Conservation (phyloP, 768 basidiomycete genomes). For the Pleurotus pulmonarius region DNA sequence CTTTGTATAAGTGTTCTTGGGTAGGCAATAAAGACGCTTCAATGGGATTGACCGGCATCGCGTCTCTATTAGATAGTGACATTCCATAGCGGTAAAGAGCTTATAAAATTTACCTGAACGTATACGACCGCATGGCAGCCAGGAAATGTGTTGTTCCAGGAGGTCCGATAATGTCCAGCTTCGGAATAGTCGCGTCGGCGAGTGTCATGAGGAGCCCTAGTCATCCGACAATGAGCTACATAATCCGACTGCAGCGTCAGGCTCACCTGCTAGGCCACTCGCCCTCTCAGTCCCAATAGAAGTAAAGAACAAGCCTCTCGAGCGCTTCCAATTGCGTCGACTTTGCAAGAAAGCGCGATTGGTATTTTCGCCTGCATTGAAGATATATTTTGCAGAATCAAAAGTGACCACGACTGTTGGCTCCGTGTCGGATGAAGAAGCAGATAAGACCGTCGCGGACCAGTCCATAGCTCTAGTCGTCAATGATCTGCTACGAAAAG, state of each 20-base stretch:
- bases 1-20: constrained; percentile 49
- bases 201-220: constrained; percentile 76
- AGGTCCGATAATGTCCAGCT: constrained; percentile 68
- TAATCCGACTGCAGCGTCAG: no score
- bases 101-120: constrained; percentile 49
- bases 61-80: constrained; percentile 35
- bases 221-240: no score
- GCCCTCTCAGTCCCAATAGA: constrained; percentile 57
- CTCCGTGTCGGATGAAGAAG: constrained; percentile 72
- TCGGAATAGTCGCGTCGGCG: constrained; percentile 63
- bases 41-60: constrained; percentile 40
- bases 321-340: constrained; percentile 58
- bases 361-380: constrained; percentile 84
- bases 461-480: constrained; percentile 44
- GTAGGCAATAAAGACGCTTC: constrained; percentile 32
- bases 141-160: constrained; percentile 66
- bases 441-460: constrained; percentile 57
- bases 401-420: constrained; percentile 74
- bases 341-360: constrained; percentile 72
- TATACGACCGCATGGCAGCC: constrained; percentile 66
- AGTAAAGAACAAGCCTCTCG: constrained; percentile 71
- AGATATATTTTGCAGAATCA: constrained; percentile 78
- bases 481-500: no score
- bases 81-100: not conserved
- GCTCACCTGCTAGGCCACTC: constrained; percentile 71